phyloP scores from a whole-genome alignment of 2,329 filamentous ascomycete genomes.

The Diaporthe caulivora region DNA sequence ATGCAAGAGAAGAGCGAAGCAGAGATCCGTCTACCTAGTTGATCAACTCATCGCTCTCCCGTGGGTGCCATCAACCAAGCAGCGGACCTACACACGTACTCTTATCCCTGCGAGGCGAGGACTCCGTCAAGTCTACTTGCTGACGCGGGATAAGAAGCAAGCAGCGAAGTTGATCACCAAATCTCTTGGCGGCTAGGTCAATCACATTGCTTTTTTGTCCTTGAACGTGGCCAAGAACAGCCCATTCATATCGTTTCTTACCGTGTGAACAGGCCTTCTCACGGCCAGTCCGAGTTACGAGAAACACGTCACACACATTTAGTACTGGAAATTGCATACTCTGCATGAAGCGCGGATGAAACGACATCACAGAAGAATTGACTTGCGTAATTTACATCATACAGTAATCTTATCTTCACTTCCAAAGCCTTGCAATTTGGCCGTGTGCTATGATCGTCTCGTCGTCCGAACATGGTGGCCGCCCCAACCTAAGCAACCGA shows the following conservation, averaged over 20 bases:
- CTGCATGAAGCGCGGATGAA: too few relatives aligned
- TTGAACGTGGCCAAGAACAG: background rate
- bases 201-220: background rate
- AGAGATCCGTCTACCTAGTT: constrained; percentile 29
- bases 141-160: background rate
- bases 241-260: too few relatives aligned
- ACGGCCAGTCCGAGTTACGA: background rate
- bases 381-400: constrained; percentile 37
- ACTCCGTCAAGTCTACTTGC: background rate
- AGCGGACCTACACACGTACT: constrained; percentile 9
- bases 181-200: background rate
- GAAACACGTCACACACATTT: background rate
- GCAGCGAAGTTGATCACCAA: background rate
- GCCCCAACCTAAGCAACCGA: constrained; percentile 36
- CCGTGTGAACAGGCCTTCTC: background rate
- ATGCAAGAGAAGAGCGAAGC: constrained; percentile 72
- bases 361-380: background rate
- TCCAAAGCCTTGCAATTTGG: constrained; percentile 30
- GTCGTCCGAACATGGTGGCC: constrained; percentile 33
- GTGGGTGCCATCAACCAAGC: constrained; percentile 31
- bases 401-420: constrained; percentile 37
- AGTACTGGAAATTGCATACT: background rate
- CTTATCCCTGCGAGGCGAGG: background rate
- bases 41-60: constrained; percentile 11
- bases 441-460: constrained; percentile 34